These are phyloP conservation scores for Crotalaria pallida DNA, from an alignment of 306 rosid species.

Conservation along the genomic window DNA sequence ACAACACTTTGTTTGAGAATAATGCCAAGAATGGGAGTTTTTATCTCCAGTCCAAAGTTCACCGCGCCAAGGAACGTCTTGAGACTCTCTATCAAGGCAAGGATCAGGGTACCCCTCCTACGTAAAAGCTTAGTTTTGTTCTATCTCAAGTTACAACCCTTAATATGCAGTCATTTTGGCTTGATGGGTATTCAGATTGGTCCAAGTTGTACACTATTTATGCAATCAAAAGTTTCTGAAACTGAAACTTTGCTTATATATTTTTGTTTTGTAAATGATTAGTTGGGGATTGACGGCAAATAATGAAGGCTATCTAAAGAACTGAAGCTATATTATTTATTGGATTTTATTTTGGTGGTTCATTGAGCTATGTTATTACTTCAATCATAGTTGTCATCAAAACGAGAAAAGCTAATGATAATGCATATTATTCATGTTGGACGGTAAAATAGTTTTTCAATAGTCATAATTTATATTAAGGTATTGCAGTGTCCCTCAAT, in stretches of 20 bases:
- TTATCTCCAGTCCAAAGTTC: slow-evolving; percentile 93
- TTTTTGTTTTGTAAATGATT: slow-evolving; percentile 18
- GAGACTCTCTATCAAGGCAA: slow-evolving; percentile 44
- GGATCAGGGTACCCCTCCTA: slow-evolving; percentile 36
- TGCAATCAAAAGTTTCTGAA: not conserved
- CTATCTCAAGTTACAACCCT: not conserved
- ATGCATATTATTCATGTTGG: not conserved
- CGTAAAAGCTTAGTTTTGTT: slow-evolving; percentile 29
- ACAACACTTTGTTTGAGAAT: slow-evolving; percentile 66
- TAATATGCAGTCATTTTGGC: slow-evolving; percentile 11
- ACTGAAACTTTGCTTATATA: not conserved
- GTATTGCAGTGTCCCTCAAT: too few relatives aligned
- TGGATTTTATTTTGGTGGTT: not conserved
- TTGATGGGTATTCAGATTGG: not conserved
- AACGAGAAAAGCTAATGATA: too few relatives aligned
- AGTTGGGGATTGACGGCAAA: slow-evolving; percentile 18
- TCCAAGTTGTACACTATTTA: slow-evolving; percentile 9
- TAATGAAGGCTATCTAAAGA: slow-evolving; percentile 7
- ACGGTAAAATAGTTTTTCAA: too few relatives aligned
- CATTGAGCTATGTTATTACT: too few relatives aligned
- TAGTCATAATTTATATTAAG: too few relatives aligned
- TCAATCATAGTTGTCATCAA: not conserved
- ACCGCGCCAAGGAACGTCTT: slow-evolving; percentile 77
- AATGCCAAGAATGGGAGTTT: slow-evolving; percentile 82
- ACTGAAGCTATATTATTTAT: not conserved